phyloP scores from a whole-genome alignment of 73 alveolate genomes.

The Symbiodinium natans region DNA sequence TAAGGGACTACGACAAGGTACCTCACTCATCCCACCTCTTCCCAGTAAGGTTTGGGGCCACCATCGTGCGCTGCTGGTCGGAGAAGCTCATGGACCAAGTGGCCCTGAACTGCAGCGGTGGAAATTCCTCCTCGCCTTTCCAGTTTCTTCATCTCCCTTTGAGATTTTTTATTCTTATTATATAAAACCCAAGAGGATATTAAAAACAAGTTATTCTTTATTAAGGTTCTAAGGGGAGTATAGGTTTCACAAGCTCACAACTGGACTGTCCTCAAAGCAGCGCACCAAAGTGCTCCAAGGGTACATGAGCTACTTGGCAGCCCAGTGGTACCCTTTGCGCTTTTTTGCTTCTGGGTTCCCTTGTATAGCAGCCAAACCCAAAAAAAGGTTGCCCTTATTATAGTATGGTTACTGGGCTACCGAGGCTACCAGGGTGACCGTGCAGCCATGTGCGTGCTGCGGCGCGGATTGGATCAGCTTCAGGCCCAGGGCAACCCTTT shows the following conservation, averaged over 20 bases:
- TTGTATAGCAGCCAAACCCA: too few relatives aligned
- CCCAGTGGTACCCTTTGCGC: too few relatives aligned
- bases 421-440: not conserved
- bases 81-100: not conserved
- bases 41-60: not conserved
- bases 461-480: not conserved
- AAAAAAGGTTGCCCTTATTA: too few relatives aligned
- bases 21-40: too few relatives aligned
- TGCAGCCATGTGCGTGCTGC: conserved; percentile 1
- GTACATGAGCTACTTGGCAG: not conserved
- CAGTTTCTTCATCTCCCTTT: not conserved
- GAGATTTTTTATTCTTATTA: too few relatives aligned
- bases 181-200: too few relatives aligned
- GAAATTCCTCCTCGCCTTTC: not conserved
- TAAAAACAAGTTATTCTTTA: too few relatives aligned
- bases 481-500: not conserved
- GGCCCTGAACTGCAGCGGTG: too few relatives aligned
- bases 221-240: too few relatives aligned
- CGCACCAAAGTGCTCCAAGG: not conserved
- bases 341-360: too few relatives aligned
- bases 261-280: not conserved
- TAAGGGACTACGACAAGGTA: too few relatives aligned
- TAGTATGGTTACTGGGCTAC: too few relatives aligned
- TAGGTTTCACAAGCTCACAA: not conserved
- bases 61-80: not conserved